A percentile compares a stretch with the other conserved stretches of the same genome.
phyloP scores from a whole-genome alignment of 1,284 basidiomycete species.

The Pseudomicrostroma phylloplanum region DNA sequence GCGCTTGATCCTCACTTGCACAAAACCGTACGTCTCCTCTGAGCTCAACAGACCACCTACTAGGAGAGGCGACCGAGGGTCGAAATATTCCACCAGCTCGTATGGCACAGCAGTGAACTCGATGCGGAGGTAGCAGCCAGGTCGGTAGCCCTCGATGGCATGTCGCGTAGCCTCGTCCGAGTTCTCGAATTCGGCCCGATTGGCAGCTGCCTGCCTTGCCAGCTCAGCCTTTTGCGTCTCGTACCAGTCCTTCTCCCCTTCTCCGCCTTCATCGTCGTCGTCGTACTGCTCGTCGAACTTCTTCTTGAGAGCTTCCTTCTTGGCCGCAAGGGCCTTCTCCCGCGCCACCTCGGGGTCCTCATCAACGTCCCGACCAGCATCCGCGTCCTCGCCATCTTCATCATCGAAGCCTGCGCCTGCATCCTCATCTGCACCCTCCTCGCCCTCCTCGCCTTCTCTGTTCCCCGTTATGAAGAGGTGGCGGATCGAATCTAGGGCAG shows the following conservation, averaged over 20 bases:
- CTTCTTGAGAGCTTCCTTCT: constrained; percentile 84
- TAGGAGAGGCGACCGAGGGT: constrained; percentile 82
- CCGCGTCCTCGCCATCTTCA: constrained; percentile 47
- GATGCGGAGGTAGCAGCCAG: constrained; percentile 89
- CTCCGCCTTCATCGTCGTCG: constrained; percentile 61
- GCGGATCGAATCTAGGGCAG: constrained; percentile 76
- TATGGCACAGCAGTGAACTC: constrained; percentile 77
- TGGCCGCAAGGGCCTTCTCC: constrained; percentile 64
- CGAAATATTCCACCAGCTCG: constrained; percentile 89
- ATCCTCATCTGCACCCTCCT: constrained; percentile 42
- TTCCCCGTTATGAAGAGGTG: constrained; percentile 83
- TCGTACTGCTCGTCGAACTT: constrained; percentile 97
- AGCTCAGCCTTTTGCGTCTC: constrained; percentile 80
- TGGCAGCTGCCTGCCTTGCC: constrained; percentile 73
- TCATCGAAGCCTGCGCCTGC: constrained; percentile 53
- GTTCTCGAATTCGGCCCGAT: constrained; percentile 76
- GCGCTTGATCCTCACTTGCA: constrained; percentile 91
- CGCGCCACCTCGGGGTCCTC: constrained; percentile 53
- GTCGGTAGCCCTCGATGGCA: constrained; percentile 80
- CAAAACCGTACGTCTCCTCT: constrained; percentile 81
- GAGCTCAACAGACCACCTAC: constrained; percentile 85
- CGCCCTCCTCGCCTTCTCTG: constrained; percentile 29
- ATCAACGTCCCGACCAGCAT: constrained; percentile 22
- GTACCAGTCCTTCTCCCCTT: constrained; percentile 43
- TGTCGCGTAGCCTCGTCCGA: constrained; percentile 72